Percentiles rank a stretch among this genome's conserved stretches.
Conservation (phyloP, 192 early-diverging fungal genomes). For the Coemansia sp. region DNA sequence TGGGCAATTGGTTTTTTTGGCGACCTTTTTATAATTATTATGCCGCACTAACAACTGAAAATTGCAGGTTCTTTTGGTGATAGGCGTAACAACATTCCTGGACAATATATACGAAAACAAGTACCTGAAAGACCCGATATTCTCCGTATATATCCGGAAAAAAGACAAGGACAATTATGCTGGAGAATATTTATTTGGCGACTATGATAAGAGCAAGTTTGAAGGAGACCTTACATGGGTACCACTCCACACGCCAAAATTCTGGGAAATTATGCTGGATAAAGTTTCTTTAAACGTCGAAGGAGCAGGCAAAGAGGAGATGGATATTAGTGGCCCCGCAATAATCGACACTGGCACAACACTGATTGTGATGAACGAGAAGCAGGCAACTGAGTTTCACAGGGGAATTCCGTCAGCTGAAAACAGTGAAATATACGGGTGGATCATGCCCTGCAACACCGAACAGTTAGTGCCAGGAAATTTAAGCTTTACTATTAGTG, state of each 20-base stretch:
- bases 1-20: background rate
- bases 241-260: constrained; percentile 54
- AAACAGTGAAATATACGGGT: constrained; percentile 52
- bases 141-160: constrained; percentile 65
- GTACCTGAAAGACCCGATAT: constrained; percentile 61
- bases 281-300: constrained; percentile 36
- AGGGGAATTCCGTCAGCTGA: constrained; percentile 47
- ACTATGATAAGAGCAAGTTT: constrained; percentile 53
- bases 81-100: constrained; percentile 56
- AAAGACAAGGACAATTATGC: constrained; percentile 53
- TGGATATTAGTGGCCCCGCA: constrained; percentile 46
- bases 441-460: constrained; percentile 55
- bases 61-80: background rate
- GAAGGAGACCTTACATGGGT: constrained; percentile 58
- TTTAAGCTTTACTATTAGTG: constrained; percentile 45
- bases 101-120: constrained; percentile 59
- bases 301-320: constrained; percentile 32
- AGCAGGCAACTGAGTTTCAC: constrained; percentile 59
- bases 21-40: background rate
- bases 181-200: constrained; percentile 64
- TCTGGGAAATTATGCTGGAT: constrained; percentile 60
- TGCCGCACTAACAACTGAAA: background rate
- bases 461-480: constrained; percentile 49
- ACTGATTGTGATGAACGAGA: constrained; percentile 59
- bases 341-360: constrained; percentile 70